Evolutionary conservation across 495 filamentous ascomycete genomes (phyloP).

Genomic region (Articulospora tetracladia): DNA sequence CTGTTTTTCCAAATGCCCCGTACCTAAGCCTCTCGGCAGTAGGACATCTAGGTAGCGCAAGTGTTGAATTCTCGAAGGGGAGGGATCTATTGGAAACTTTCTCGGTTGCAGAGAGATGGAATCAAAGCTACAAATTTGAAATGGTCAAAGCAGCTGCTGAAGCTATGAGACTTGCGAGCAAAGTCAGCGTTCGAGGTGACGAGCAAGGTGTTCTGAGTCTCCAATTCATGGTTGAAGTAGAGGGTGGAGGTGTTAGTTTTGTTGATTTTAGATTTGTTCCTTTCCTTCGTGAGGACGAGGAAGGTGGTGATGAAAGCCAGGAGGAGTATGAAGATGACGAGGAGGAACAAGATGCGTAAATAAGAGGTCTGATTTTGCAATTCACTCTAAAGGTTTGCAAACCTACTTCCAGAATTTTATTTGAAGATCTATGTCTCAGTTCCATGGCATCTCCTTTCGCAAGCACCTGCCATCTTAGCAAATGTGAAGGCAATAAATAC

Average conservation of each 20-base stretch:
- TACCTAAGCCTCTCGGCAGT: constrained; percentile 71
- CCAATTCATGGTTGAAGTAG: constrained; percentile 88
- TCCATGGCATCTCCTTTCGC: too few relatives aligned
- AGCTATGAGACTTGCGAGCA: constrained; percentile 87
- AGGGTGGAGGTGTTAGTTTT: constrained; percentile 47
- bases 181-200: constrained; percentile 88
- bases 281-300: constrained; percentile 57
- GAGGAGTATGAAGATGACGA: constrained; percentile 26
- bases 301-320: constrained; percentile 38
- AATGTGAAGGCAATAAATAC: too few relatives aligned
- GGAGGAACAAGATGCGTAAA: constrained; percentile 9
- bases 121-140: constrained; percentile 72
- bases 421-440: too few relatives aligned
- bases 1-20: constrained; percentile 57
- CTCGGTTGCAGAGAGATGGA: constrained; percentile 47
- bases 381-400: too few relatives aligned
- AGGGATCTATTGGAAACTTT: constrained; percentile 76
- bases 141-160: constrained; percentile 77
- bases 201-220: constrained; percentile 84
- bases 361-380: neutral
- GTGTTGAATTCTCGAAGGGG: constrained; percentile 78
- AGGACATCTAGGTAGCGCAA: constrained; percentile 74
- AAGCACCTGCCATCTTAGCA: too few relatives aligned
- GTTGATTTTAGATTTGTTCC: constrained; percentile 79
- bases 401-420: too few relatives aligned